A percentile compares a stretch with the other conserved stretches of the same genome.
Conservation (phyloP, 306 rosid genomes). For the Macrotyloma uniflorum region DNA sequence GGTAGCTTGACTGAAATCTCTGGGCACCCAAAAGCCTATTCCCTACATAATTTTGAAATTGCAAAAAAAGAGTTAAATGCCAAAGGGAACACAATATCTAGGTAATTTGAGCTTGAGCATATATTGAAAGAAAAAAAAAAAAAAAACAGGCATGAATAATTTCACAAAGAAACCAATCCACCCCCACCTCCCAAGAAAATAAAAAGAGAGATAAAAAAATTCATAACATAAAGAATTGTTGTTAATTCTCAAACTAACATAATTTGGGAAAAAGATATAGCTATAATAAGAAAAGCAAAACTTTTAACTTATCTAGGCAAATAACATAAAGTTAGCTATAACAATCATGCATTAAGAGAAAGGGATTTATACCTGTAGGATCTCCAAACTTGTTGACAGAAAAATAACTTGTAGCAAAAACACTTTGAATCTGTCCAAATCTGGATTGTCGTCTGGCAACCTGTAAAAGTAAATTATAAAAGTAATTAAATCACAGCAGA, state of each 20-base stretch:
- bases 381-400: conserved; percentile 47
- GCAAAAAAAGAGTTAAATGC: conserved; percentile 1
- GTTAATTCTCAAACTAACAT: conserved; percentile 4
- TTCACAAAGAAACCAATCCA: not conserved
- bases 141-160: not conserved
- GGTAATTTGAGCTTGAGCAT: not conserved
- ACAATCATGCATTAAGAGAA: not conserved
- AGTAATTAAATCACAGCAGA: not conserved
- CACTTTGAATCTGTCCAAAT: conserved; percentile 42
- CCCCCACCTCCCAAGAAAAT: not conserved
- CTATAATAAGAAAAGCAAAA: not conserved
- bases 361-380: conserved; percentile 48
- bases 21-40: conserved; percentile 50
- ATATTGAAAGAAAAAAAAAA: not conserved
- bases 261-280: not conserved
- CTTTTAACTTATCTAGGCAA: not conserved
- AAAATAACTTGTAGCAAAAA: conserved; percentile 43
- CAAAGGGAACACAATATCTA: not conserved
- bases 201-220: not conserved
- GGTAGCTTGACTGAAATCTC: conserved; percentile 75
- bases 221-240: not conserved
- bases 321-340: not conserved
- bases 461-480: conserved; percentile 48
- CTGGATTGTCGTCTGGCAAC: conserved; percentile 59
- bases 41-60: conserved; percentile 49